Evolutionary conservation across 306 rosid genomes (phyloP), one percentile per base, ranked within the genome.

Genomic region (Quercus suber): DNA sequence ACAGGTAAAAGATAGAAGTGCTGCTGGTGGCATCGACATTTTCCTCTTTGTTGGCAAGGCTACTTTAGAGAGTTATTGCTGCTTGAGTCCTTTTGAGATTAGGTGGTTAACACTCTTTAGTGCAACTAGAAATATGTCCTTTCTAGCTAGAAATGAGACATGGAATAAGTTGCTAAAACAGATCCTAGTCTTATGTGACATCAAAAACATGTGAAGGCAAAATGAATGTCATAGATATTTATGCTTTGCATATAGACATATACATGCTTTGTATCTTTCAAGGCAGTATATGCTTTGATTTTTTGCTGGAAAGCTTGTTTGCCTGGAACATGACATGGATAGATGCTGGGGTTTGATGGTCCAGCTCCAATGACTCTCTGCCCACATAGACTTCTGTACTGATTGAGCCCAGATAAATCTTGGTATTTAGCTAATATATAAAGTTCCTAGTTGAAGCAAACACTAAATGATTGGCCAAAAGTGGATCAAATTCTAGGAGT

Each of bases 101-200:
- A 41, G 31, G 60, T 19, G 21, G 60, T 63, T 63, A 2, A 63
- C n/a, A 49, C 53, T 49, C 53, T 49, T 10, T 49, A 12, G 53
- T 28, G 69, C 69, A 5, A 63, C 69, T 28, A 27, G 20, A 53
- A 15, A 53, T 11, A 28, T 72, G 5, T 73, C 45, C 21, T 53
- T 65, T 73, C 31, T 55, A 69, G 73, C 31, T 55, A 69, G 73
- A 71, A 75, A 55, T 74, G 73, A 78, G 69, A 61, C 69, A 19
- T 57, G 73, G 89, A 89, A 90, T 55, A 82, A 81, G 53, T 76
- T 84, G 88, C 59, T 84, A 82, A 84, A 82, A 81, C 79, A 71
- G 86, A 78, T 88, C 85, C 81, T 67, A 57, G 71, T 81, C 67
- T 68, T 80, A 75, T 53, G 63, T 76, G 85, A 76, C 82, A 72